These are phyloP conservation scores for Cyclocybe aegerita DNA, from an alignment of 768 basidiomycete species.

Conservation along the genomic window DNA sequence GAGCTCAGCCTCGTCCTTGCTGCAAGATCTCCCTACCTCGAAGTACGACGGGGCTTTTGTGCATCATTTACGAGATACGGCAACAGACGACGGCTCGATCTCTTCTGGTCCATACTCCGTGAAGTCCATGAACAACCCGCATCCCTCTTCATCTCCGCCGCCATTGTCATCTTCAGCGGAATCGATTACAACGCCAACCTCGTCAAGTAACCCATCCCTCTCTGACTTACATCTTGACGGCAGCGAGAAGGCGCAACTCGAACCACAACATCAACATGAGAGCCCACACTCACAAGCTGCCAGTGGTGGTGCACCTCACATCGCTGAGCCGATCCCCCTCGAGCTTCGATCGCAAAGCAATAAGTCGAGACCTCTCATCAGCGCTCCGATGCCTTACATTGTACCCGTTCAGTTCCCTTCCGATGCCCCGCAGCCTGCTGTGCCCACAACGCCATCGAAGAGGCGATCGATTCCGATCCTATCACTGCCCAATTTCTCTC, in stretches of 20 bases:
- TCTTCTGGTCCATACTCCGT: constrained; percentile 26
- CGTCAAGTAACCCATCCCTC: constrained; percentile 48
- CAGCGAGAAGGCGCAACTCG: constrained; percentile 11
- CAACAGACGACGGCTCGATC: constrained; percentile 26
- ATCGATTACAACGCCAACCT: constrained; percentile 55
- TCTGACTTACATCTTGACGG: constrained; percentile 28
- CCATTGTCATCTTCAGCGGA: constrained; percentile 59
- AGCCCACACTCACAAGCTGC: constrained; percentile 15
- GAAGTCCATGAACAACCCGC: constrained; percentile 16
- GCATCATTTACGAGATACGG: constrained; percentile 8
- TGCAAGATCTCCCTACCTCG: constrained; percentile 3
- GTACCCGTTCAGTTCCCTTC: constrained; percentile 48
- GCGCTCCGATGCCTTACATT: constrained; percentile 27
- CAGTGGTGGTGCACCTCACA: constrained; percentile 13
- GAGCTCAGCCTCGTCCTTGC: constrained; percentile 25
- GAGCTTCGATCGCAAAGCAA: constrained; percentile 19
- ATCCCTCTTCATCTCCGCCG: constrained; percentile 34
- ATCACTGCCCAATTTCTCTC: constrained; percentile 35
- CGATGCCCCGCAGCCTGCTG: constrained; percentile 22
- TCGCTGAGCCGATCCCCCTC: constrained; percentile 14
- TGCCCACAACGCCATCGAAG: constrained; percentile 21
- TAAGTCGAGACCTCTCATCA: constrained; percentile 21
- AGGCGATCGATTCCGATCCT: constrained; percentile 39
- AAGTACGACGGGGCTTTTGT: not conserved
- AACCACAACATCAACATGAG: constrained; percentile 14